These are phyloP conservation scores for Aspergillus bridgeri DNA, from an alignment of 495 filamentous ascomycete species.

Conservation along the genomic window DNA sequence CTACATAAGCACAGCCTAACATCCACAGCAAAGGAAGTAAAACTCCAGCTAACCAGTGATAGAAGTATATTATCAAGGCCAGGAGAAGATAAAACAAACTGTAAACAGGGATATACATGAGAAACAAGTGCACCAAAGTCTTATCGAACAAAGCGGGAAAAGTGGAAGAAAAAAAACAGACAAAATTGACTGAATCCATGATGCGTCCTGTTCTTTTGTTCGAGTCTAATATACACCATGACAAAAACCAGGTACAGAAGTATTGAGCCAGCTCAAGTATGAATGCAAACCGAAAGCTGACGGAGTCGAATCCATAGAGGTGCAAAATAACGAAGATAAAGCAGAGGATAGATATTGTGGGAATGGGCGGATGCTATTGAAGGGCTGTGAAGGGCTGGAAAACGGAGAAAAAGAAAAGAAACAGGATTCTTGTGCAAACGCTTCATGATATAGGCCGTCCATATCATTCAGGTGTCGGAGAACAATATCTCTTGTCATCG, in stretches of 20 bases:
- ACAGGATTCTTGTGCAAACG: constrained; percentile 32
- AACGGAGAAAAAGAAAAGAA: constrained; percentile 15
- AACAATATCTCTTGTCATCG: too few species aligned
- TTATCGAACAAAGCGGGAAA: constrained; percentile 5
- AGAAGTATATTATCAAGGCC: constrained; percentile 3
- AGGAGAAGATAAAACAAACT: not conserved
- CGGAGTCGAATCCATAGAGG: not conserved
- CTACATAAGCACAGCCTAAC: not conserved
- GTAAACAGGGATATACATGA: not conserved
- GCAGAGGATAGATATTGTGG: constrained; percentile 13
- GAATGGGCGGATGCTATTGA: constrained; percentile 15
- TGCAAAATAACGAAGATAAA: constrained; percentile 1
- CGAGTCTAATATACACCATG: constrained; percentile 32
- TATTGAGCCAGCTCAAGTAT: constrained; percentile 25
- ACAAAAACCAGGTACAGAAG: constrained; percentile 20
- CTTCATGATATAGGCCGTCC: constrained; percentile 24
- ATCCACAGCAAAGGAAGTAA: not conserved
- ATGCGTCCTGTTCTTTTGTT: constrained; percentile 17
- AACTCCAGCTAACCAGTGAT: not conserved
- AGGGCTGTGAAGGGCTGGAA: constrained; percentile 13
- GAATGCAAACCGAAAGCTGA: constrained; percentile 21
- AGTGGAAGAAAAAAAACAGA: constrained; percentile 6
- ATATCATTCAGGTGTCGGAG: not conserved
- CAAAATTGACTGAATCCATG: constrained; percentile 15
- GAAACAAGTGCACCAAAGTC: not conserved